Evolutionary conservation across 2,329 filamentous ascomycete genomes (phyloP), one percentile per base, ranked within the genome.

Genomic region (Massarina eburnea): DNA sequence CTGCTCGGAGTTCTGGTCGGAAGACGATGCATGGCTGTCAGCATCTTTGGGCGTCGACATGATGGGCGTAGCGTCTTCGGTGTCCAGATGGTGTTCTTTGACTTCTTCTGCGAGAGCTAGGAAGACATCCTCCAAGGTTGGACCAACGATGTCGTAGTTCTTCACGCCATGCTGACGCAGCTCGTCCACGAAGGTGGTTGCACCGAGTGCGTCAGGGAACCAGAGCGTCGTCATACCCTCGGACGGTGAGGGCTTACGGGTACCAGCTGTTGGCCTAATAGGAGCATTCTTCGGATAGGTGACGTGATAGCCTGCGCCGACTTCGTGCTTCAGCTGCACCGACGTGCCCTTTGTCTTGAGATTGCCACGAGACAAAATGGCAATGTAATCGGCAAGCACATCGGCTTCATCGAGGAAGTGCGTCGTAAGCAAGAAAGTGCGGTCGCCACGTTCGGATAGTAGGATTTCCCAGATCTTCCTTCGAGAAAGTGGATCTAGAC

Each of bases 401-500:
- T 96, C 91, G 0, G 91, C 92, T 70, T 96, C 92, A 61, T 96
- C 92, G 8, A 96, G 77, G 68, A 96, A 96, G 67, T 96, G 92
- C 0, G 91, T 96, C 0, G 91, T 96, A 46, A 96, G 71, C 33
- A 96, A 82, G 58, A 96, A 88, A 0, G 91, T 95, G 33, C 91
- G 78, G 48, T 79, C 79, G 17, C 90, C 91, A 14, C 91, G 83
- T 68, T 96, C 91, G 1, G 87, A 87, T 10, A 96, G 76, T 18
- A 96, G 76, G 48, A 96, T 96, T 57, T 96, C 90, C 91, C 91
- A 96, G 19, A 96, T 89, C 72, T 95, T 96, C 21, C 91, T 77
- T 43, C 92, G 80, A 17, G 88, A 91, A 1, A 96, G 74, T 0
- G 92, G 91, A 63, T 96, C 91, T 17, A 96, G 78, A 12, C 91